Evolutionary conservation across 208 protist species (phyloP).

Genomic region (Phytomonas sp.): DNA sequence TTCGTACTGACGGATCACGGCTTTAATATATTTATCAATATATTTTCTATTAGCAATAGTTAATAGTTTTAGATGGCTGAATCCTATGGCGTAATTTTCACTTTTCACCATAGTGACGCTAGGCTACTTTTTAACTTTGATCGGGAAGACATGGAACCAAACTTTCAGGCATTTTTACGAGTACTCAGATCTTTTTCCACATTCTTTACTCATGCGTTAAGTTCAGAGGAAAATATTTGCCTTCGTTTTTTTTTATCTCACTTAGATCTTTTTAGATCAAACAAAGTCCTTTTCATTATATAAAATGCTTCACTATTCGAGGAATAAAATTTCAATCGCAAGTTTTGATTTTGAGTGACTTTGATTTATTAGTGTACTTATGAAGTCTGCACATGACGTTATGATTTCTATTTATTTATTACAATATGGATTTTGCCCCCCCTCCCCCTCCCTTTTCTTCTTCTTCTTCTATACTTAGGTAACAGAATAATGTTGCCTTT

Average conservation of each 20-base stretch:
- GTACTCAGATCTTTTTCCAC: neutral
- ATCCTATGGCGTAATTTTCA: neutral
- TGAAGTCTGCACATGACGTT: neutral
- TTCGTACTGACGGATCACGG: neutral
- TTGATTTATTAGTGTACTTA: neutral
- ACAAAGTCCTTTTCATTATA: neutral
- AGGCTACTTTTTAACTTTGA: neutral
- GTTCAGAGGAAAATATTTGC: neutral
- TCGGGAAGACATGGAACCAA: neutral
- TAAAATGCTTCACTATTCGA: neutral
- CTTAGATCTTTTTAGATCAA: neutral
- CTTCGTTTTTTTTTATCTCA: conserved; percentile 7
- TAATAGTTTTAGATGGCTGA: neutral
- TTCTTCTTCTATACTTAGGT: neutral
- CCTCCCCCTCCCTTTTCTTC: neutral
- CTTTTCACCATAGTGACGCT: neutral
- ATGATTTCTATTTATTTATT: neutral
- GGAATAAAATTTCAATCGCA: neutral
- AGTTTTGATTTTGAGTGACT: neutral
- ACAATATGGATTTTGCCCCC: neutral
- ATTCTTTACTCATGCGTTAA: neutral
- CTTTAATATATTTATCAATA: conserved; percentile 11
- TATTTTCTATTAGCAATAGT: neutral
- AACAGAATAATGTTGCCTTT: neutral
- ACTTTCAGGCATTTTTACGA: neutral